A percentile compares a stretch with the other conserved stretches of the same genome.
Evolutionary conservation across 2,329 filamentous ascomycete genomes (phyloP).

Genomic region (Calonectria fujianensis): DNA sequence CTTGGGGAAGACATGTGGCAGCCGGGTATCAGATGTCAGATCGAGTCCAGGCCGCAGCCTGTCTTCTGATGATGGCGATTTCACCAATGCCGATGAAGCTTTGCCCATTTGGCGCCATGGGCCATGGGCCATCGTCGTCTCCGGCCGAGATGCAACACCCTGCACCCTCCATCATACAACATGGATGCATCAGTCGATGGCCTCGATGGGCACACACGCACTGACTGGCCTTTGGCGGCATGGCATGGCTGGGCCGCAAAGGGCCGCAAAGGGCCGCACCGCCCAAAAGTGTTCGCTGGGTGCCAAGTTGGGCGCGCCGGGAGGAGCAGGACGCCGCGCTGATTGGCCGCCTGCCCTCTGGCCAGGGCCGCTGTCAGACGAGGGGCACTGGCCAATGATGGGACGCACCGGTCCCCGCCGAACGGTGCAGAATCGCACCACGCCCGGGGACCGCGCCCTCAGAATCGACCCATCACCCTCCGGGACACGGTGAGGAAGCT

Average conservation of each 20-base stretch:
- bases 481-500: slow-evolving; percentile 38
- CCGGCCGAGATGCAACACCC: slow-evolving; percentile 39
- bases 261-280: slow-evolving; percentile 26
- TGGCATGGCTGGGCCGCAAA: slow-evolving; percentile 14
- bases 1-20: slow-evolving; percentile 26
- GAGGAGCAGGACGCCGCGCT: slow-evolving; percentile 49
- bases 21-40: slow-evolving; percentile 35
- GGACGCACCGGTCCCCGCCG: slow-evolving; percentile 52
- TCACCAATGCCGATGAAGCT: slow-evolving; percentile 26
- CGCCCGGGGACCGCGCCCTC: slow-evolving; percentile 40
- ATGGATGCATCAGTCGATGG: slow-evolving; percentile 47
- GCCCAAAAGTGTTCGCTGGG: not conserved
- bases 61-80: slow-evolving; percentile 48
- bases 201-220: slow-evolving; percentile 35
- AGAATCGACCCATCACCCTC: slow-evolving; percentile 54
- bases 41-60: slow-evolving; percentile 26
- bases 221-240: not conserved
- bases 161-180: slow-evolving; percentile 29
- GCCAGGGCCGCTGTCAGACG: slow-evolving; percentile 41
- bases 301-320: slow-evolving; percentile 39
- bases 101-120: slow-evolving; percentile 43
- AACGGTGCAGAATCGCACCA: slow-evolving; percentile 54
- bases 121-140: slow-evolving; percentile 35
- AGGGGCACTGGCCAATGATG: slow-evolving; percentile 49
- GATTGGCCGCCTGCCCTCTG: slow-evolving; percentile 37